Conservation (phyloP, 2,329 filamentous ascomycete genomes). For the Cadophora gregata region DNA sequence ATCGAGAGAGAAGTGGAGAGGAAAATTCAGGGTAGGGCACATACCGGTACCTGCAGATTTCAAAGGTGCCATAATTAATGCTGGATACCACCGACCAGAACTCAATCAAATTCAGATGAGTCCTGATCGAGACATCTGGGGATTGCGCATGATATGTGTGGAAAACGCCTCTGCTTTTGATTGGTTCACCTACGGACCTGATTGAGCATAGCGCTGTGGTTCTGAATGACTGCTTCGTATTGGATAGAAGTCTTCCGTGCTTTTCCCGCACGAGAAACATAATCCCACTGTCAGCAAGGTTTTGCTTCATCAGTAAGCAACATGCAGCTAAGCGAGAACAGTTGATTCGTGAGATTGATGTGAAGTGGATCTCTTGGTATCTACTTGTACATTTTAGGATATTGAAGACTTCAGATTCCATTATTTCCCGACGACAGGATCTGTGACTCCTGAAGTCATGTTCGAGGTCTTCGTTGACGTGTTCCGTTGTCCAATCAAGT, state of each 20-base stretch:
- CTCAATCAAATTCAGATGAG: neutral
- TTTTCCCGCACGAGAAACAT: neutral
- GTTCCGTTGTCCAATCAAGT: neutral
- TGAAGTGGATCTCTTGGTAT: neutral
- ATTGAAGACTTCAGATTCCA: neutral
- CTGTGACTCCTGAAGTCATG: neutral
- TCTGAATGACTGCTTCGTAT: neutral
- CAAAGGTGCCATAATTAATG: neutral
- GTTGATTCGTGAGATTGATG: neutral
- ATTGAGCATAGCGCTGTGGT: conserved; percentile 5
- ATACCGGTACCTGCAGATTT: conserved; percentile 8
- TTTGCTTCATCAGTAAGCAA: conserved; percentile 5
- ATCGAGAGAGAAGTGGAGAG: neutral
- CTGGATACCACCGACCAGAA: neutral
- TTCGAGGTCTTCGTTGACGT: neutral
- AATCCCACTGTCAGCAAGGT: conserved; percentile 11
- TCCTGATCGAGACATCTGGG: neutral
- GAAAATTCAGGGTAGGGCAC: neutral
- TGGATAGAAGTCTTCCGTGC: neutral
- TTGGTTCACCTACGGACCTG: conserved; percentile 12
- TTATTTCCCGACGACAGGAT: neutral
- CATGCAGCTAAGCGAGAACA: conserved; percentile 5
- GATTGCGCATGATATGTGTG: neutral
- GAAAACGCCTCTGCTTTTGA: neutral
- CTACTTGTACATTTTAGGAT: neutral